phyloP scores from a whole-genome alignment of 768 basidiomycete genomes.

The Tylopilus sp. region DNA sequence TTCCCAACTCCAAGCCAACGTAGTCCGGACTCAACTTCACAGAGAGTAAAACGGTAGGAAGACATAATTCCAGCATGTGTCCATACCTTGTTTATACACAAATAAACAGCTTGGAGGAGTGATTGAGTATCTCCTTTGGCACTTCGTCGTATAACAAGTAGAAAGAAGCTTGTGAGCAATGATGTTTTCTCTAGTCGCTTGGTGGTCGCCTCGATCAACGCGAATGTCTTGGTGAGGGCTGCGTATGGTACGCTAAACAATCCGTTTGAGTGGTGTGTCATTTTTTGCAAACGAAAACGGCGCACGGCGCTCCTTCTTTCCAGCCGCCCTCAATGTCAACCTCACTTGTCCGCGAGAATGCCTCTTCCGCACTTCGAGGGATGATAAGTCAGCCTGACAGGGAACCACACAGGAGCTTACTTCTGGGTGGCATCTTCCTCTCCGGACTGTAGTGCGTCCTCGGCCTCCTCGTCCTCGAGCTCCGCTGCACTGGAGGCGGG shows the following conservation, averaged over 20 bases:
- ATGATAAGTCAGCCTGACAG: neutral
- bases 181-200: constrained; percentile 93
- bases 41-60: neutral
- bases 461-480: constrained; percentile 38
- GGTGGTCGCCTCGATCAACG: constrained; percentile 88
- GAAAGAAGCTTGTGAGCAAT: constrained; percentile 81
- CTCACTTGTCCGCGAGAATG: constrained; percentile 54
- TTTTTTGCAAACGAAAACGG: constrained; percentile 9
- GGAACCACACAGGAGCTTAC: constrained; percentile 36
- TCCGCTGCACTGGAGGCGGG: constrained; percentile 33
- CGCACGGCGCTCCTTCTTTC: constrained; percentile 83
- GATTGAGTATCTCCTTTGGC: constrained; percentile 69
- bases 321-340: constrained; percentile 81
- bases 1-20: constrained; percentile 90
- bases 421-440: constrained; percentile 59
- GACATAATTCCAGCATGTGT: neutral
- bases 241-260: constrained; percentile 82
- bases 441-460: constrained; percentile 42
- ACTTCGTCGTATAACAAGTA: constrained; percentile 86
- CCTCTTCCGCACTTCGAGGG: constrained; percentile 59
- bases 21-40: constrained; percentile 90
- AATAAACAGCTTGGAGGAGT: constrained; percentile 85
- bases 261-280: neutral
- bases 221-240: constrained; percentile 84
- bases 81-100: constrained; percentile 93